Evolutionary conservation across 805 yeast species (phyloP), one percentile per base, ranked within the genome.

Genomic region (Lachancea nothofagi): DNA sequence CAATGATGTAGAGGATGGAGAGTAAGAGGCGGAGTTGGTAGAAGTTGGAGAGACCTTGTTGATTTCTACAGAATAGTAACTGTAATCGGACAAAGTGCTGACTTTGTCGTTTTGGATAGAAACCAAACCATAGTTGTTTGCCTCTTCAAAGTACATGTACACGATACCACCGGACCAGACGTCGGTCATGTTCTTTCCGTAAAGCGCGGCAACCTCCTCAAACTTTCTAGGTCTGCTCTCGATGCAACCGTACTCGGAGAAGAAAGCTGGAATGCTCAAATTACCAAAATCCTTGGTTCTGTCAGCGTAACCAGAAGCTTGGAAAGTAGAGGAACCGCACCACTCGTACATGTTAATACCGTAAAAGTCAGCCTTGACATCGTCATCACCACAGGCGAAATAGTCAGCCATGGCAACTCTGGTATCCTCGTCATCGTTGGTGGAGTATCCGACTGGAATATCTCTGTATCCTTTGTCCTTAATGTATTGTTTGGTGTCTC

Each of bases 151-250:
- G 68, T 83, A 83, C 89, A 83, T 78, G 70, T 82, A 83, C 40
- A 83, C 90, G 57, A 83, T 83, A 75, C 90, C 94, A 67, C 94
- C 90, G 36, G 90, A 83, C 93, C 90, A 83, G 45, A 81, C 81
- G 61, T 72, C 82, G 48, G 88, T 82, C 94, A 83, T 83, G 28
- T 82, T 69, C 36, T 61, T 59, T 48, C 80, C 68, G 66, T 73
- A 83, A 28, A 83, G 55, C 43, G 87, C 71, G 31, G 66, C 75
- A 49, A 83, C 83, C 65, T 83, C 90, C 42, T 77, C 69, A 74
- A 83, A 83, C 48, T 62, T 59, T 76, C 90, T 78, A 66, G 90
- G 90, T 29, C 52, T 49, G 43, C 77, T 81, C 45, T 59, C 69
- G 64, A 81, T 83, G 70, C 90, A 83, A 61, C 90, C 90, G 58